Evolutionary conservation across 768 basidiomycete species (phyloP), one percentile per base, ranked within the genome.

Genomic region (Obba rivulosa): DNA sequence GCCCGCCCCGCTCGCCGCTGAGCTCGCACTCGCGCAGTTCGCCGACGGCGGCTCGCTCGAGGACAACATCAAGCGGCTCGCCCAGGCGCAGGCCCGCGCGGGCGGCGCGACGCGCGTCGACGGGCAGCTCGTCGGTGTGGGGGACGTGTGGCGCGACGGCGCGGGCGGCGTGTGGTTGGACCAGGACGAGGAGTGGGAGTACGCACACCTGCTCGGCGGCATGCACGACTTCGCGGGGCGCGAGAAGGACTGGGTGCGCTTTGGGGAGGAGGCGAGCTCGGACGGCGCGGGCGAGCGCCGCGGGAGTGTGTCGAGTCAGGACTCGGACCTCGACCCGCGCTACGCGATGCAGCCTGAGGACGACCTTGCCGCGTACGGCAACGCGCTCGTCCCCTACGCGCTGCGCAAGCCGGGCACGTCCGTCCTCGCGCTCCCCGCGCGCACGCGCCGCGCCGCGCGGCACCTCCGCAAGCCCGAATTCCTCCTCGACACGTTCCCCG

Each of bases 21-120:
- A 87, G 52, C 73, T 87, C 45, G 81, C 79, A 0, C 66, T 87
- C 48, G 78, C 83, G 76, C 86, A 87, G 63, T 78, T 86, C 50
- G 61, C 70, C 10, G 82, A 81, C 36, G 86, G 86, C 18, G 86
- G 86, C 0, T 73, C 61, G 41, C 68, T 79, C 47, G 77, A 84
- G 40, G 62, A 69, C 8, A 75, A 84, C 45, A 70, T 76, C 39
- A 71, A 73, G 50, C 76, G 77, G 10, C 61, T 77, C 28, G 77
- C 83, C 73, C 70, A 76, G 41, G 65, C 69, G 4, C 79, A 80
- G 43, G 82, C 81, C 16, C 75, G 71, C 57, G 70, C 71, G 7
- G 57, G 36, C 9, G 63, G 63, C 18, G 63, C 61, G 1, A 38
- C 40, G 24, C 57, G 54, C 23, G 55, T 56, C n/a, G 52, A 61